A percentile compares a stretch with the other conserved stretches of the same genome.
Evolutionary conservation across 345 rosid species (phyloP).

Genomic region (Murraya koenigii): DNA sequence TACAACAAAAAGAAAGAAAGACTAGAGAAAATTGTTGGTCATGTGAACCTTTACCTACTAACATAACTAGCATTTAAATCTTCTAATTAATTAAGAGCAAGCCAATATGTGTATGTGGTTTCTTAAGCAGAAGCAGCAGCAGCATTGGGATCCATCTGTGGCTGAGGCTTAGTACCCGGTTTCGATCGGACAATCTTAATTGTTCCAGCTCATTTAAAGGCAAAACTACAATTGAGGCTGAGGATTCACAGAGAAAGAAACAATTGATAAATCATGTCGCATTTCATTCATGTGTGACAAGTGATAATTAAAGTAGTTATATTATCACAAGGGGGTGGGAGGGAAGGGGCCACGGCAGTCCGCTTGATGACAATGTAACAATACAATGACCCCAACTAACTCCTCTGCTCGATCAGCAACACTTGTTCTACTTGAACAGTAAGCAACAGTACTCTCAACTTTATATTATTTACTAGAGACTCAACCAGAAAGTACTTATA

Average conservation of each 20-base stretch:
- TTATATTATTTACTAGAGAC: no score
- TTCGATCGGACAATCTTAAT: not conserved
- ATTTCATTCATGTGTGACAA: not conserved
- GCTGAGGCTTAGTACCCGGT: not conserved
- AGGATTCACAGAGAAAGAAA: not conserved
- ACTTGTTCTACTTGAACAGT: not conserved
- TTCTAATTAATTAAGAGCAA: constrained; percentile 11
- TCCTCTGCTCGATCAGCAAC: not conserved
- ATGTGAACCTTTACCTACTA: constrained; percentile 38
- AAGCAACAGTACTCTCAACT: no score
- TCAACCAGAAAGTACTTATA: no score
- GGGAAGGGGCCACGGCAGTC: not conserved
- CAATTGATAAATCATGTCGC: constrained; percentile 6
- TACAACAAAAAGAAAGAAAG: not conserved
- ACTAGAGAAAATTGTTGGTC: not conserved
- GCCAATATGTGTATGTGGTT: not conserved
- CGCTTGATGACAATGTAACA: not conserved
- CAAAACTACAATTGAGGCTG: constrained; percentile 10
- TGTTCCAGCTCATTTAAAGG: not conserved
- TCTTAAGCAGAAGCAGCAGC: not conserved
- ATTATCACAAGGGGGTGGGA: not conserved
- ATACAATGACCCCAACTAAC: not conserved
- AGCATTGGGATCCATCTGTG: not conserved
- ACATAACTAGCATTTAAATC: constrained; percentile 43
- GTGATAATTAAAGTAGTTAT: not conserved